These are phyloP conservation scores for Globisporangium nodosum DNA, from an alignment of 352 stramenopile genomes.

Conservation along the genomic window DNA sequence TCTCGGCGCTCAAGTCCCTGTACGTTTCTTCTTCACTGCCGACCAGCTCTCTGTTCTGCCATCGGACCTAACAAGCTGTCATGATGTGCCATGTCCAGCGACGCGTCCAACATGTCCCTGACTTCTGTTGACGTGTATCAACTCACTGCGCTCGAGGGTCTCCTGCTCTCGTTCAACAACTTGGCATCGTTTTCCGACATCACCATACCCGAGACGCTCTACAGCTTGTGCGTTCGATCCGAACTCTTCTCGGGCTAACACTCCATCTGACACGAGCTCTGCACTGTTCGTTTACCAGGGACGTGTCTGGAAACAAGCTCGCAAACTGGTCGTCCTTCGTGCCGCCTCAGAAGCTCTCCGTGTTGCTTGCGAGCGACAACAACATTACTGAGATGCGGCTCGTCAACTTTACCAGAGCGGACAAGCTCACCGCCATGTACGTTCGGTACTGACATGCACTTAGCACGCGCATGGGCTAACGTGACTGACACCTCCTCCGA, in stretches of 20 bases:
- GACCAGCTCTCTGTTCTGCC: not conserved
- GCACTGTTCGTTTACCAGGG: not conserved
- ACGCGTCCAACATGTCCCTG: conserved; percentile 13
- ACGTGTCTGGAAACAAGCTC: conserved; percentile 13
- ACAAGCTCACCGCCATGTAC: conserved; percentile 8
- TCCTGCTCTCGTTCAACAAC: conserved; percentile 11
- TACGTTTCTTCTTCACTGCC: not conserved
- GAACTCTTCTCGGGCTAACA: not conserved
- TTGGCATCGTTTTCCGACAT: conserved; percentile 8
- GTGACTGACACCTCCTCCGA: not conserved
- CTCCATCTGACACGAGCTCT: not conserved
- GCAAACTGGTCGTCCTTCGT: conserved; percentile 4
- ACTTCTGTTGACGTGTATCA: conserved; percentile 1
- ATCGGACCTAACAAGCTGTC: not conserved
- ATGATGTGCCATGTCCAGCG: not conserved
- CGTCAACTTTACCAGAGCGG: conserved; percentile 8
- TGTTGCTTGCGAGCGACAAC: conserved; percentile 15
- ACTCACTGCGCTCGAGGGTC: conserved; percentile 2
- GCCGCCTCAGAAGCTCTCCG: conserved; percentile 3
- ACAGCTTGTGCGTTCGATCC: conserved; percentile 2
- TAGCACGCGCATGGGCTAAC: too few relatives aligned
- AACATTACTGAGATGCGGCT: conserved; percentile 5
- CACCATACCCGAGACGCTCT: conserved; percentile 3
- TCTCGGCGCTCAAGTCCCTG: conserved; percentile 6
- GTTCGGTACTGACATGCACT: not conserved